phyloP scores from a whole-genome alignment of 2,329 filamentous ascomycete species.

The Teratosphaeria gauchensis region DNA sequence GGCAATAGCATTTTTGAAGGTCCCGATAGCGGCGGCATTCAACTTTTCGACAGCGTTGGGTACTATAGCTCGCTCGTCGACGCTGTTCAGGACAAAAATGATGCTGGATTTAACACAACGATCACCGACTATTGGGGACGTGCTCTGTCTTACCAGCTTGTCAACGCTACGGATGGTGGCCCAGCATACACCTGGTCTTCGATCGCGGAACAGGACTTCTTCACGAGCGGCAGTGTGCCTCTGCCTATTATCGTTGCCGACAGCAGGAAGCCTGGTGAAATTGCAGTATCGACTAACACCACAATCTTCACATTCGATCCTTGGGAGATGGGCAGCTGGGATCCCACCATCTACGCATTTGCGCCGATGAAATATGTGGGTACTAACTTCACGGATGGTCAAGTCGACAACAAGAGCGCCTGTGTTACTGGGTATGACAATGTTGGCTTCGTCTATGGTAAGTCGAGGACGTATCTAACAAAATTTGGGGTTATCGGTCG shows the following conservation, averaged over 20 bases:
- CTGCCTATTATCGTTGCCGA: slow-evolving; percentile 67
- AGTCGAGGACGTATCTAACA: neutral
- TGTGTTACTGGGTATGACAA: slow-evolving; percentile 80
- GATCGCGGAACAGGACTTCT: slow-evolving; percentile 54
- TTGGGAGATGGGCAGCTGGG: slow-evolving; percentile 68
- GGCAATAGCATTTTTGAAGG: slow-evolving; percentile 52
- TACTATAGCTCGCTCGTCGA: slow-evolving; percentile 55
- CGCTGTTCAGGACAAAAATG: slow-evolving; percentile 50
- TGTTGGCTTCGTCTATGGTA: slow-evolving; percentile 61
- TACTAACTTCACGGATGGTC: slow-evolving; percentile 59
- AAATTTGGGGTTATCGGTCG: too few relatives aligned
- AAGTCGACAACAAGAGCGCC: slow-evolving; percentile 41
- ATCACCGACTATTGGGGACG: slow-evolving; percentile 76
- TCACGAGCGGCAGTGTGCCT: slow-evolving; percentile 53
- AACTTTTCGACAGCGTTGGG: slow-evolving; percentile 45
- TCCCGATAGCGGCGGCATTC: slow-evolving; percentile 41
- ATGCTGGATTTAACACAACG: slow-evolving; percentile 58
- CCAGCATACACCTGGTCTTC: slow-evolving; percentile 75
- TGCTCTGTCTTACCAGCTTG: slow-evolving; percentile 74
- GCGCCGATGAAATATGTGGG: slow-evolving; percentile 62
- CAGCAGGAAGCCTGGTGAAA: slow-evolving; percentile 53
- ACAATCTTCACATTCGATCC: slow-evolving; percentile 73
- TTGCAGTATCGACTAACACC: slow-evolving; percentile 56
- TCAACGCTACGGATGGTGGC: slow-evolving; percentile 66
- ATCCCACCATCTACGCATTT: slow-evolving; percentile 63